Evolutionary conservation across 371 early-diverging fungal genomes (phyloP), one percentile per base, ranked within the genome.

Genomic region (Parasitella parasitica): DNA sequence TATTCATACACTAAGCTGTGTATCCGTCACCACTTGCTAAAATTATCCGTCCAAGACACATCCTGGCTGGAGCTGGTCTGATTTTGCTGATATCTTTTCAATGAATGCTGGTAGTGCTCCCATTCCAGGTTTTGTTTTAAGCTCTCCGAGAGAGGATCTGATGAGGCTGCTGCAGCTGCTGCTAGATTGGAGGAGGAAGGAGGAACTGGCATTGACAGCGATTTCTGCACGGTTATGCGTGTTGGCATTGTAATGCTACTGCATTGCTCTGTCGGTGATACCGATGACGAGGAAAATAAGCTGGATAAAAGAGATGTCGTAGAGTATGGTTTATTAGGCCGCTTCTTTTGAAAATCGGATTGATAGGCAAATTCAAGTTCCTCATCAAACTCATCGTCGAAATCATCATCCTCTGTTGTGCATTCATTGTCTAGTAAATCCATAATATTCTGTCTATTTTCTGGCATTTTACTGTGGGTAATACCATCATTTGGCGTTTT

Each of bases 111-210:
- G 6, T 20, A n/a, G 1, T 54, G 37, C 8, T 54, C 38, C 55
- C 55, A 54, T 28, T 54, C 55, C 6, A 54, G 22, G 9, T 54
- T 54, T 26, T 39, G 22, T n/a, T 54, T 54, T 13, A 54, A 32
- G 8, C 55, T 54, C 16, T 54, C 55, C 2, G 55, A 54, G 6
- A 54, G n/a, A 7, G 55, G 55, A 39, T 54, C 55, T 37, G 27
- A n/a, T 26, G 22, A 13, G 37, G 0, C 18, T 22, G 20, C 9
- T n/a, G 18, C 20, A 24, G 13, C 34, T 54, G 37, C 18, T 24
- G 54, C 4, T 22, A 22, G 4, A 43, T 22, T 20, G 8, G 20
- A 9, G 3, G 16, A 43, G 11, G 32, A 1, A 32, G 32, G 1
- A 32, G 32, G 32, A 12, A 20, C 16, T 30, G 52, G 18, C 4